A percentile compares a stretch with the other conserved stretches of the same genome.
phyloP scores from a whole-genome alignment of 2,329 filamentous ascomycete species.

The Emmonsia crescens region DNA sequence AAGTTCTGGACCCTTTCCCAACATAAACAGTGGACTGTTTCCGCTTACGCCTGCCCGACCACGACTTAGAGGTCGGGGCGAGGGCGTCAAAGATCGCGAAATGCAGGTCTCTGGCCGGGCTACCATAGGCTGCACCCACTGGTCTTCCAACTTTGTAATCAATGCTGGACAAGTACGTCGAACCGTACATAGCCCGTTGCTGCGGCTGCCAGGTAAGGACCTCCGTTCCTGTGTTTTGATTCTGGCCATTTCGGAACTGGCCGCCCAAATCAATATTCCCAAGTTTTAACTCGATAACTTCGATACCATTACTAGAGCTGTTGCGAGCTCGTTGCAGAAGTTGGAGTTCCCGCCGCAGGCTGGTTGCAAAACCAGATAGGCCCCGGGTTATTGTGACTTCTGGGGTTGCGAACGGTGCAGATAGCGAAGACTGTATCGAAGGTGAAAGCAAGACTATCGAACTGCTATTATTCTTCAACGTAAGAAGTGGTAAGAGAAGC shows the following conservation, averaged over 20 bases:
- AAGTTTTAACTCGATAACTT: constrained; percentile 78
- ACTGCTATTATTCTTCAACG: constrained; percentile 44
- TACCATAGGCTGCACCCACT: constrained; percentile 45
- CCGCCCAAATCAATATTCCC: constrained; percentile 79
- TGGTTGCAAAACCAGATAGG: constrained; percentile 73
- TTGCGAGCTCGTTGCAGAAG: constrained; percentile 43
- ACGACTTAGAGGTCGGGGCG: constrained; percentile 37
- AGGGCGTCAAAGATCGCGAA: constrained; percentile 85
- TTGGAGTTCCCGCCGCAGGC: constrained; percentile 66
- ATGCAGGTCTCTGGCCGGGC: constrained; percentile 67
- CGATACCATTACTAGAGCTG: constrained; percentile 39
- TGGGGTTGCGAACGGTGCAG: constrained; percentile 47
- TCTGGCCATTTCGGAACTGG: constrained; percentile 37
- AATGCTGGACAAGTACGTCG: constrained; percentile 34
- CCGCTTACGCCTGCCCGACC: constrained; percentile 28
- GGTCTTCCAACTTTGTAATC: constrained; percentile 31
- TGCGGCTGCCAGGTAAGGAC: constrained; percentile 49
- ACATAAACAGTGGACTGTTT: constrained; percentile 57
- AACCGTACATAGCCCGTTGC: constrained; percentile 43
- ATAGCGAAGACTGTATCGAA: constrained; percentile 35
- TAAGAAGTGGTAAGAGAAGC: constrained; percentile 73
- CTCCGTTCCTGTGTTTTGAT: constrained; percentile 38
- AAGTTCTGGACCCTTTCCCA: constrained; percentile 72
- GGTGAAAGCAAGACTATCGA: constrained; percentile 36
- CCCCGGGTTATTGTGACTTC: constrained; percentile 80